Evolutionary conservation across 176 grass and related monocot species (phyloP).

Genomic region (Leersia perrieri): DNA sequence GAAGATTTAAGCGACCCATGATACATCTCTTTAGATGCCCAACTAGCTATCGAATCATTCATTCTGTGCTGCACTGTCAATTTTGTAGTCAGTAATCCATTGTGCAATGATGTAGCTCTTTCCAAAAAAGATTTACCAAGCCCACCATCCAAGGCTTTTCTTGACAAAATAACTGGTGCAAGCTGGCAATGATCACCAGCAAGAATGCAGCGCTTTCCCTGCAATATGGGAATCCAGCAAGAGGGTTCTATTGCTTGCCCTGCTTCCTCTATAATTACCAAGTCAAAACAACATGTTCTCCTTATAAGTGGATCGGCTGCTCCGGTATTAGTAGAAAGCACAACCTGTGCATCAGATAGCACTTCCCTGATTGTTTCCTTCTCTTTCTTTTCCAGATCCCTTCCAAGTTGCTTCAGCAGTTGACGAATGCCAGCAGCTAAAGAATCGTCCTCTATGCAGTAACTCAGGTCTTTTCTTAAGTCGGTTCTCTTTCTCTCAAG

Average conservation of each 20-base stretch:
- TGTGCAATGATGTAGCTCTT: conserved; percentile 70
- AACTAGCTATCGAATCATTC: conserved; percentile 92
- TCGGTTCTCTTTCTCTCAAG: conserved; percentile 91
- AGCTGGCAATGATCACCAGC: conserved; percentile 85
- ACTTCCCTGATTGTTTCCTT: conserved; percentile 88
- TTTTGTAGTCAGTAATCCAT: conserved; percentile 65
- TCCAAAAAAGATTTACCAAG: conserved; percentile 92
- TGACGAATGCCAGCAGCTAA: conserved; percentile 89
- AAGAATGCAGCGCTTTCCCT: conserved; percentile 85
- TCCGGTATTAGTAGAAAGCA: conserved; percentile 83
- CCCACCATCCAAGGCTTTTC: conserved; percentile 83
- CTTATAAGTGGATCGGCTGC: conserved; percentile 83
- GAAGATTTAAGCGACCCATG: conserved; percentile 64
- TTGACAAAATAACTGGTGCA: conserved; percentile 79
- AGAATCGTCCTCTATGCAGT: conserved; percentile 88
- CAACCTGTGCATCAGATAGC: conserved; percentile 65
- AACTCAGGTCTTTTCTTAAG: conserved; percentile 85
- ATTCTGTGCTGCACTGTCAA: conserved; percentile 81
- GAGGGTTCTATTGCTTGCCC: conserved; percentile 85
- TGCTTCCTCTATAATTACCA: conserved; percentile 93
- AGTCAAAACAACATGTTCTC: conserved; percentile 66
- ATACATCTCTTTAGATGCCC: conserved; percentile 99
- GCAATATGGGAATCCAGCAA: conserved; percentile 94
- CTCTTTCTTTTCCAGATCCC: conserved; percentile 79
- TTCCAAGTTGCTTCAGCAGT: conserved; percentile 92